phyloP scores from a whole-genome alignment of 2,329 filamentous ascomycete genomes.

The Paramyrothecium roridum region DNA sequence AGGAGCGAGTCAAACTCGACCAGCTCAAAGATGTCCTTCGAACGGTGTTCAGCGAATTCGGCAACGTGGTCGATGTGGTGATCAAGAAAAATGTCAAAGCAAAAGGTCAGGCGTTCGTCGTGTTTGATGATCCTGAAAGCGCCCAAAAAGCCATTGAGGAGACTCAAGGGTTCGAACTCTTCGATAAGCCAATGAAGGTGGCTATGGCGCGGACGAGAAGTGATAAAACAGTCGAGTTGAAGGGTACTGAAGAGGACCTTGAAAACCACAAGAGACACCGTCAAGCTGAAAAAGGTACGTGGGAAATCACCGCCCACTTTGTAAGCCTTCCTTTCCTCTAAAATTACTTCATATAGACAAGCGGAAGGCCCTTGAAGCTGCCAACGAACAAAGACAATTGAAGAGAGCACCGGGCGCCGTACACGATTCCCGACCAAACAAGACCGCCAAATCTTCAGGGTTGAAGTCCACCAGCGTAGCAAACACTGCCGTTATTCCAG shows the following conservation, averaged over 20 bases:
- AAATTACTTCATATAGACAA: conserved; percentile 42
- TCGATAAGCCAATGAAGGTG: conserved; percentile 85
- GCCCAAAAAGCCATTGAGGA: conserved; percentile 81
- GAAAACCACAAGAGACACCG: conserved; percentile 83
- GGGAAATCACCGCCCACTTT: too few species aligned
- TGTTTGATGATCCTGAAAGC: conserved; percentile 80
- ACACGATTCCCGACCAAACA: conserved; percentile 56
- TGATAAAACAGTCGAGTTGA: conserved; percentile 78
- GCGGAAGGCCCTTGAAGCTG: conserved; percentile 79
- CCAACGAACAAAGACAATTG: conserved; percentile 73
- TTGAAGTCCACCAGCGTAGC: conserved; percentile 73
- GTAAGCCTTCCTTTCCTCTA: background rate
- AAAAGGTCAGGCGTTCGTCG: conserved; percentile 93
- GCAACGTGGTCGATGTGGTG: conserved; percentile 77
- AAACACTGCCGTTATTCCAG: conserved; percentile 74
- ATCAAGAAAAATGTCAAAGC: conserved; percentile 88
- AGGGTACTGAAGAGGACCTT: conserved; percentile 75
- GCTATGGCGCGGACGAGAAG: conserved; percentile 79
- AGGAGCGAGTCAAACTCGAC: conserved; percentile 86
- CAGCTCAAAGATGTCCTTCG: conserved; percentile 69
- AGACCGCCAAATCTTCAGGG: conserved; percentile 58
- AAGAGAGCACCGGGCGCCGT: conserved; percentile 56
- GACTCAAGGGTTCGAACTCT: conserved; percentile 87
- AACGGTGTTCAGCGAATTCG: conserved; percentile 85
- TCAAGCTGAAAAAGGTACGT: conserved; percentile 82